Evolutionary conservation across 179 eudicot species (phyloP).

Genomic region (Dionaea muscipula): DNA sequence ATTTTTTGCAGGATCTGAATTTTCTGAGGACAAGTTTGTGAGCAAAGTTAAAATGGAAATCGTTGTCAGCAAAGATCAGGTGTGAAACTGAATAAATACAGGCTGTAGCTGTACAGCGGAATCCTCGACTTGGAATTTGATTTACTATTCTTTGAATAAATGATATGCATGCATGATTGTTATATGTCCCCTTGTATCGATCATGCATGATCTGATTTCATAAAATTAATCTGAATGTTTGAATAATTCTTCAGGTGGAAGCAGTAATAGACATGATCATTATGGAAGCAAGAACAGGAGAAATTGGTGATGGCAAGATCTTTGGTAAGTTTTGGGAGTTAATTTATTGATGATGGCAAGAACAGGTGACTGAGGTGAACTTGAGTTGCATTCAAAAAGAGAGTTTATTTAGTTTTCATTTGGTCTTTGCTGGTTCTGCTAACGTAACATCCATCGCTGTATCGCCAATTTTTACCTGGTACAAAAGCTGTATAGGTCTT

Average conservation of each 20-base stretch:
- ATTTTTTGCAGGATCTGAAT: constrained; percentile 61
- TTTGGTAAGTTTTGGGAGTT: constrained; percentile 36
- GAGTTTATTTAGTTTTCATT: too few relatives aligned
- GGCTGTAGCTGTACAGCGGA: too few relatives aligned
- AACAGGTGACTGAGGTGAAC: too few relatives aligned
- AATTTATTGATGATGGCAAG: not conserved
- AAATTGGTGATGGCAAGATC: constrained; percentile 85
- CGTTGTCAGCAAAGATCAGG: constrained; percentile 89
- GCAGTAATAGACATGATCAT: constrained; percentile 56
- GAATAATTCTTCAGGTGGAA: constrained; percentile 48
- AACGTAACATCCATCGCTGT: too few relatives aligned
- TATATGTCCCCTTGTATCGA: not conserved
- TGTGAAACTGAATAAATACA: constrained; percentile 7
- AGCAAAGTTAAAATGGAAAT: constrained; percentile 75
- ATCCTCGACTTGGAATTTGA: too few relatives aligned
- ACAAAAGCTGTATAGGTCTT: too few relatives aligned
- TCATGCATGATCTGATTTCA: too few relatives aligned
- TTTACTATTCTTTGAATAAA: too few relatives aligned
- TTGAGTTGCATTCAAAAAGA: too few relatives aligned
- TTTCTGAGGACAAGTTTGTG: constrained; percentile 70
- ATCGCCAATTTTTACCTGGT: too few relatives aligned
- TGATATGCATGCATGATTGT: not conserved
- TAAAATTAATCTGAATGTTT: not conserved
- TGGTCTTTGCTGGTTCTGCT: too few relatives aligned
- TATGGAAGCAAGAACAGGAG: constrained; percentile 70